These are phyloP conservation scores for Boletus sp. DNA, from an alignment of 768 basidiomycete genomes.

Conservation along the genomic window DNA sequence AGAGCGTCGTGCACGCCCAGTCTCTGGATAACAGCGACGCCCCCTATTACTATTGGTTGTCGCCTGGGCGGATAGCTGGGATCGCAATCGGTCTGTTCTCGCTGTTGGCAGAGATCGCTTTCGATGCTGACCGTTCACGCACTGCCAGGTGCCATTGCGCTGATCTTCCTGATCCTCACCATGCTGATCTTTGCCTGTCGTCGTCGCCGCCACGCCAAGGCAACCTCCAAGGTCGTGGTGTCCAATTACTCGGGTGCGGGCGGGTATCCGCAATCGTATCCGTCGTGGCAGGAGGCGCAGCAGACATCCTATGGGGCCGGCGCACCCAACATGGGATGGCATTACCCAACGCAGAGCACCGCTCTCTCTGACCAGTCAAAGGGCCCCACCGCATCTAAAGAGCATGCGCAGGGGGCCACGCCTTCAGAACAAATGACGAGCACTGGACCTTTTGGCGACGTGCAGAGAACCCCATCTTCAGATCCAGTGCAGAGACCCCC, in stretches of 20 bases:
- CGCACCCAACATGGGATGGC: background rate
- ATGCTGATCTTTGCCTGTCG: constrained; percentile 8
- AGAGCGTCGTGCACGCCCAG: constrained; percentile 14
- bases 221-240: background rate
- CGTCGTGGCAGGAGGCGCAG: constrained; percentile 9
- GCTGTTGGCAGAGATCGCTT: background rate
- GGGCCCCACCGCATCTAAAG: background rate
- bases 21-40: background rate
- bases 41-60: constrained; percentile 18
- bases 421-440: background rate
- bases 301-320: background rate
- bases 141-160: constrained; percentile 5
- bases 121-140: background rate
- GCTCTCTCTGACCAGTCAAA: background rate
- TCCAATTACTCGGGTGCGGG: background rate
- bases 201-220: background rate
- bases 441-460: background rate
- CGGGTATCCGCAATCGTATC: constrained; percentile 1
- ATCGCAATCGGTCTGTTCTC: constrained; percentile 24
- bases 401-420: background rate
- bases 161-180: constrained; percentile 9
- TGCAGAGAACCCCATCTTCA: background rate
- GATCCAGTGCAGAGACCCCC: background rate
- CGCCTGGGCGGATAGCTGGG: constrained; percentile 26
- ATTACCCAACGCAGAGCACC: background rate